Evolutionary conservation across 441 rosid genomes (phyloP), one percentile per base, ranked within the genome.

Genomic region (Croton setiger): DNA sequence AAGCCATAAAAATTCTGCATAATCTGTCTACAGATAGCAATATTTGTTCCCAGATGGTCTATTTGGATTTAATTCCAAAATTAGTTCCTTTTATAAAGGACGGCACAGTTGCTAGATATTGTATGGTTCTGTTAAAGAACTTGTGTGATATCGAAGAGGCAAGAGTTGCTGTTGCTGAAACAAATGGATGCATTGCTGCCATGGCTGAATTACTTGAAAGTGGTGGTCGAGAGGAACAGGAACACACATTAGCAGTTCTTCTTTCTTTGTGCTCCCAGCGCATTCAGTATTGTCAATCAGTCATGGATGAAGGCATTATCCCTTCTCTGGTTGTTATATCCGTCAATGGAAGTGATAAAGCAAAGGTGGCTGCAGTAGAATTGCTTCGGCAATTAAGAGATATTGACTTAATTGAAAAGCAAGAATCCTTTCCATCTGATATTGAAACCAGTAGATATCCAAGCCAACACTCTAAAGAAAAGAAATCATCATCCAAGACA

Each of bases 231-330:
- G 88, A 88, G 79, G 90, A 84, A 68, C 95, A 88, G 79, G 98
- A 94, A 64, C 83, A 82, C 9, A 91, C 90, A 36, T 82, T 85
- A 39, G 66, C 82, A 39, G 76, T 90, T 60, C 80, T 94, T 13
- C 86, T 94, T n/a, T 83, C 83, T 15, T 78, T 94, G 15, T 94
- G 98, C 80, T 83, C 91, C 43, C 85, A 89, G 66, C 73, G 82
- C 41, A 73, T 81, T 0, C 80, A 82, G 51, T 91, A 90, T 65
- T 89, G 97, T 67, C 70, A 80, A 20, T 56, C 90, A 76, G 85
- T 91, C n/a, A 82, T 88, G 92, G 80, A 75, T 13, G 91, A 87
- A 75, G 85, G 86, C 1, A 76, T 86, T 4, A 84, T 89, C 68
- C 84, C 97, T 21, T 76, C 82, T 43, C 89, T 89, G n/a, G 36